Evolutionary conservation across 768 basidiomycete species (phyloP).

Genomic region (Serendipita indica): DNA sequence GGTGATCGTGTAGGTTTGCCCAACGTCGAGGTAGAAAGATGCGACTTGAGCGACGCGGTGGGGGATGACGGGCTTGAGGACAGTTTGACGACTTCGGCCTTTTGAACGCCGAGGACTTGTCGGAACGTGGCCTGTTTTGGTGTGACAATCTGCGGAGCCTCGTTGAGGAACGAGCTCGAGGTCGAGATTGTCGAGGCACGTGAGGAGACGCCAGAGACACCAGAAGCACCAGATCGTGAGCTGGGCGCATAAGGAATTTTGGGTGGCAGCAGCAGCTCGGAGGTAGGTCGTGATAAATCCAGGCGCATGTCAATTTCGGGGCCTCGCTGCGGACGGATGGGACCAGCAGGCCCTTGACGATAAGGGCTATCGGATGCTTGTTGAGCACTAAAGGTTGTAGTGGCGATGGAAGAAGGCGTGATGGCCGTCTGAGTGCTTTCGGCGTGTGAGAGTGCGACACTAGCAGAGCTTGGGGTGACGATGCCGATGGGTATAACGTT

Average conservation of each 20-base stretch:
- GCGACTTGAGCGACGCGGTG: background rate
- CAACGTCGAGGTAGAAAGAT: background rate
- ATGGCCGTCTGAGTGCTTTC: background rate
- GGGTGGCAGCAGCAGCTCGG: constrained; percentile 25
- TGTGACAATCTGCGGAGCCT: constrained; percentile 70
- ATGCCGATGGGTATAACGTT: constrained; percentile 82
- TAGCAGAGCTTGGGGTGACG: constrained; percentile 37
- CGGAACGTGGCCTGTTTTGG: constrained; percentile 43
- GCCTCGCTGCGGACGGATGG: background rate
- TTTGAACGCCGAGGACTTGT: constrained; percentile 61
- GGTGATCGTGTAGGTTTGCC: background rate
- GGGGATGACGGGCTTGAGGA: constrained; percentile 15
- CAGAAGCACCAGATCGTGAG: constrained; percentile 37
- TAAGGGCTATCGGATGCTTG: background rate
- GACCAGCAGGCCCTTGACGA: background rate
- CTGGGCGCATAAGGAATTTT: constrained; percentile 31
- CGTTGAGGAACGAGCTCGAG: constrained; percentile 64
- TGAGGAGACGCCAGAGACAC: constrained; percentile 37
- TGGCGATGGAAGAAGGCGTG: background rate
- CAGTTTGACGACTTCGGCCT: constrained; percentile 63
- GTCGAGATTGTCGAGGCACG: constrained; percentile 59
- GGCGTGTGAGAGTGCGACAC: background rate
- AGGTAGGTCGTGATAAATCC: background rate
- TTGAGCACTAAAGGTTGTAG: background rate
- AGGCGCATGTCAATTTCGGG: constrained; percentile 6